These are phyloP conservation scores for Strobilomyces echinocephalus DNA, from an alignment of 768 basidiomycete species.

Conservation along the genomic window DNA sequence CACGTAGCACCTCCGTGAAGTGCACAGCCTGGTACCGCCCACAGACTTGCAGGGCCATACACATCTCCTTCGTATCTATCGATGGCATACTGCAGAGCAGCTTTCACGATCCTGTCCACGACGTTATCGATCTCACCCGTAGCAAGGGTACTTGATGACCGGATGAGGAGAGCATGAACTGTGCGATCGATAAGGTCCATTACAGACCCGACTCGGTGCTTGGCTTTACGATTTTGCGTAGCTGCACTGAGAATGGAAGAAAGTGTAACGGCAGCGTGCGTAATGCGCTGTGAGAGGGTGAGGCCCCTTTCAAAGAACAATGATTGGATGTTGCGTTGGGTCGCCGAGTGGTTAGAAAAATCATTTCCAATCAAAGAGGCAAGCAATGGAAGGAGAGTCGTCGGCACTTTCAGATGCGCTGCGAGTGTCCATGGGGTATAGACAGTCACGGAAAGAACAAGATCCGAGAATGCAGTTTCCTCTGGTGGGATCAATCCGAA, in stretches of 20 bases:
- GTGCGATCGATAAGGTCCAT: conserved; percentile 75
- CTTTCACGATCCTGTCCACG: conserved; percentile 65
- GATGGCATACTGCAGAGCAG: conserved; percentile 74
- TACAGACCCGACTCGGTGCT: conserved; percentile 58
- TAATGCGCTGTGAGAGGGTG: conserved; percentile 58
- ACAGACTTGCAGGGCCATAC: conserved; percentile 38
- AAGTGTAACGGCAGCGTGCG: conserved; percentile 56
- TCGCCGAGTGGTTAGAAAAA: conserved; percentile 52
- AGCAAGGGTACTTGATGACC: conserved; percentile 41
- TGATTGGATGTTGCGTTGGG: conserved; percentile 47
- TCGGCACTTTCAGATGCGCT: conserved; percentile 59
- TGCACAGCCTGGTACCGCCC: conserved; percentile 55
- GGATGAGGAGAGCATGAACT: conserved; percentile 55
- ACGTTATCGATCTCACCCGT: conserved; percentile 62
- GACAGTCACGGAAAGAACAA: conserved; percentile 50
- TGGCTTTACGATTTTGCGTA: conserved; percentile 44
- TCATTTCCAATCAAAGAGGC: conserved; percentile 81
- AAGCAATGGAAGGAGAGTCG: conserved; percentile 69
- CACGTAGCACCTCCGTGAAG: conserved; percentile 58
- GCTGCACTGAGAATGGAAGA: conserved; percentile 48
- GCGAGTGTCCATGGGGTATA: conserved; percentile 64
- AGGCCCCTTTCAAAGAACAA: conserved; percentile 66
- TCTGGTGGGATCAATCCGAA: conserved; percentile 54
- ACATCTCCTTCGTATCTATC: conserved; percentile 48
- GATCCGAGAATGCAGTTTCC: conserved; percentile 27